Base-by-base conservation (phyloP, 2,329 filamentous ascomycete genomes). In the Colletotrichum eleusines region DNA sequence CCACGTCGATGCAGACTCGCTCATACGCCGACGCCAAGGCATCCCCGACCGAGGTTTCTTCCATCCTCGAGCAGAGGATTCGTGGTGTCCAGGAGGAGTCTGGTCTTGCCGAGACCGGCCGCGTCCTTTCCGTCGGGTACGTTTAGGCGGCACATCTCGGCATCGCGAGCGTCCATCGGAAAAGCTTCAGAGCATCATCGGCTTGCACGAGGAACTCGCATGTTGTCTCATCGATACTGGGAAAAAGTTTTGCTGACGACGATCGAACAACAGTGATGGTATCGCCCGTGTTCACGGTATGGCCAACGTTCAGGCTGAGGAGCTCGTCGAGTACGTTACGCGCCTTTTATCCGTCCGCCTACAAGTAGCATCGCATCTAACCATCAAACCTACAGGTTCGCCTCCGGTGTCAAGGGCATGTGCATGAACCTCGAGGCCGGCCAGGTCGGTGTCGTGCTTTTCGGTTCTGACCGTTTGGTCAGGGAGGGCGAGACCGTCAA, bases 361-460 rank as follows among this genome's bases (percentile, higher is more conserved):
- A 70, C 53, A 62, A 58, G 44, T 50, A 65, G 42, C 38, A 31
- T 46, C 59, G 53, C 46, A 23, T 69, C 69, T 72, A 64, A 72
- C 54, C 20, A 12, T 12, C 26, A 8, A 11, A 53, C 35, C 28
- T 44, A 33, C 77, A 98, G 95, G 90, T 99, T 99, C 89, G 94
- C 96, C 81, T 99, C 96, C 77, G 96, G 96, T 85, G 96, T 98
- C 87, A 98, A 98, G 92, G 96, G 96, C 86, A 99, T 99, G 96
- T 98, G 95, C 94, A 98, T 99, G 95, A 99, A 99, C 93, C 92
- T 99, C 87, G 96, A 99, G 89, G 96, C 96, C 86, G 96, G 96
- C 85, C 96, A 98, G 88, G 96, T 99, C 88, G 96, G 96, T 97
- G 95, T 99, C 81, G 96, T 99, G 91, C 91, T 99, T 82, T 99